Base-by-base conservation (phyloP, 257 asterid species). In the Handroanthus guayacan region DNA sequence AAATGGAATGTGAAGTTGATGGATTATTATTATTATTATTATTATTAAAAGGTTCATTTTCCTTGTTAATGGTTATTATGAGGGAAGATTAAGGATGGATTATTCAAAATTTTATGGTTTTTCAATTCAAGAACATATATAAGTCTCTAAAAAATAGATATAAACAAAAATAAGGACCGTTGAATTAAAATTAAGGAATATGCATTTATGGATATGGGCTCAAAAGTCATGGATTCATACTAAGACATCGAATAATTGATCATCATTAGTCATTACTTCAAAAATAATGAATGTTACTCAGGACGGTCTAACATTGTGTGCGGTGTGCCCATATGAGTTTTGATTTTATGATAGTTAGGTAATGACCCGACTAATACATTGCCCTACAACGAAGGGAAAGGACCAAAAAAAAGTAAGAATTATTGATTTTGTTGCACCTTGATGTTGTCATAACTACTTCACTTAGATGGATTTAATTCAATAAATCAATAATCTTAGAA, bases 321-420 rank as follows among this genome's bases (percentile, higher is more conserved):
- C 6, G 45, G 45, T 48, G 36, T 34, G 54, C 67, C 72, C 65
- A 79, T 72, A 34, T 71, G 14, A 6, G 4, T n/a, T 61, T 61
- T 76, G 72, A 52, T 71, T 64, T 10, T 41, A 64, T 62, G 62
- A 69, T 50, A 37, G 79, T 79, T 66, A 75, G 82, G 71, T 56
- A 60, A 67, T 76, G 82, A 83, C 82, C 78, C 31, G 76, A 76
- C 81, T 51, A 38, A 43, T 67, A 45, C 12, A 48, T 43, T 41
- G 10, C 48, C 55, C 56, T 44, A 44, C 39, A 17, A 37, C 54
- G 18, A 51, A 48, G 50, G n/a, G 38, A 31, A 57, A n/a, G 25
- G 2, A 62, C 17, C 69, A 68, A 66, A 0, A 16, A 55, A 8
- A 62, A 10, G 13, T 14, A 17, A 7, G 37, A 64, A 50, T 34